These are phyloP conservation scores for Brassica carinata DNA, from an alignment of 345 rosid genomes.

Conservation along the genomic window DNA sequence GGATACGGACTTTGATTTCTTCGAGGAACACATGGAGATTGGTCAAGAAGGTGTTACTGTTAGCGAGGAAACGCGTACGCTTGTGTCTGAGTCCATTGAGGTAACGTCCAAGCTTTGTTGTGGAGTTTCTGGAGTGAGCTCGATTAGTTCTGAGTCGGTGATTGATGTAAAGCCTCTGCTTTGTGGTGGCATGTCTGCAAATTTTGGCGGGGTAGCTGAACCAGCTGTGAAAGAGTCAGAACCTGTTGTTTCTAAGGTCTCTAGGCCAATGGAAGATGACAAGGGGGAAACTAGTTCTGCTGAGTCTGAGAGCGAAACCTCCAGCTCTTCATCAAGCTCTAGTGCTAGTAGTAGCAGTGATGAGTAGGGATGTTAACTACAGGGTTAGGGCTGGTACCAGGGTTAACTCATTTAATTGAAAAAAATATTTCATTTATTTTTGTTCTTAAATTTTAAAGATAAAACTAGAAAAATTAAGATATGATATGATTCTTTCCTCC, in stretches of 20 bases:
- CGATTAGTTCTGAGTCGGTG: conserved; percentile 18
- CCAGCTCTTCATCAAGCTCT: conserved; percentile 50
- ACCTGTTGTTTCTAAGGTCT: conserved; percentile 1
- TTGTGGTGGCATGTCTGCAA: conserved; percentile 1
- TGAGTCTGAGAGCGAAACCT: conserved; percentile 50
- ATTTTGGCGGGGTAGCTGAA: conserved; percentile 8
- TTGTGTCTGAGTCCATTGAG: conserved; percentile 23
- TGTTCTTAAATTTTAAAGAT: too few relatives aligned
- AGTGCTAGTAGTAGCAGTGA: conserved; percentile 38
- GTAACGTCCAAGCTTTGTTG: conserved; percentile 20
- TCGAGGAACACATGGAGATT: conserved; percentile 38
- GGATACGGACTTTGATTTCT: conserved; percentile 42
- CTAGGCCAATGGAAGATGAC: conserved; percentile 21
- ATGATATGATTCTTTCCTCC: too few relatives aligned
- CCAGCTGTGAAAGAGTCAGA: conserved; percentile 21
- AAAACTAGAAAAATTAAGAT: too few relatives aligned
- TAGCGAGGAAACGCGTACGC: conserved; percentile 18
- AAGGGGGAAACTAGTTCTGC: conserved; percentile 33
- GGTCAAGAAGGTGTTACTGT: conserved; percentile 30
- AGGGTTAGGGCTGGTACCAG: too few relatives aligned
- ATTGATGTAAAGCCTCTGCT: conserved; percentile 23
- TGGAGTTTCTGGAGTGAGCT: conserved; percentile 12
- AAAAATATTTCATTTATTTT: too few relatives aligned
- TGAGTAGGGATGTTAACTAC: too few relatives aligned
- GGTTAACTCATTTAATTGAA: too few relatives aligned